Percentiles rank a stretch among this genome's conserved stretches.
phyloP scores from a whole-genome alignment of 208 protist species.

The Trypanosomatidae sp. region DNA sequence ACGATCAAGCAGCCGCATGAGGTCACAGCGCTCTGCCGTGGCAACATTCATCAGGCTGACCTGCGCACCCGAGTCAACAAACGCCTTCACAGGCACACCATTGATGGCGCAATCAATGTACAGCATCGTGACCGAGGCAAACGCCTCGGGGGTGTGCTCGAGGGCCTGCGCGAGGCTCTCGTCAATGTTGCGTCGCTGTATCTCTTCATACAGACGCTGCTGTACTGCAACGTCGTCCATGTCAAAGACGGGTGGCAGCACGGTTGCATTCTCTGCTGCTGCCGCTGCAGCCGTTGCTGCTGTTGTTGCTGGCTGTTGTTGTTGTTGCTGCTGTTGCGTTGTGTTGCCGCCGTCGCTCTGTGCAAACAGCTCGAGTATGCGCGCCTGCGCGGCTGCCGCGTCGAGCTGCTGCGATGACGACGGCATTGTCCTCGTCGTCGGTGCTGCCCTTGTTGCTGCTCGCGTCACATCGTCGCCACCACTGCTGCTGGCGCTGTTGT shows the following conservation, averaged over 20 bases:
- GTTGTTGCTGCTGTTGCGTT: not conserved
- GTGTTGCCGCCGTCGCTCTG: not conserved
- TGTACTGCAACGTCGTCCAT: slow-evolving; percentile 63
- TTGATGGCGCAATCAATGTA: slow-evolving; percentile 90
- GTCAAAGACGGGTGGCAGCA: slow-evolving; percentile 7
- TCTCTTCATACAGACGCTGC: slow-evolving; percentile 58
- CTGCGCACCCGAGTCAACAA: slow-evolving; percentile 89
- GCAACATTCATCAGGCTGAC: slow-evolving; percentile 63
- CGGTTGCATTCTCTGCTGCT: not conserved
- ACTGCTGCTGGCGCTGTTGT: too few relatives aligned
- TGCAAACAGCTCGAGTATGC: too few relatives aligned
- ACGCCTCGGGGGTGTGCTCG: slow-evolving; percentile 92
- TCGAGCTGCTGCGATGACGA: too few relatives aligned
- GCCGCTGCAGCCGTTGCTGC: not conserved
- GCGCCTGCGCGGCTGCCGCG: too few relatives aligned
- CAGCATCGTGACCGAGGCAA: slow-evolving; percentile 84
- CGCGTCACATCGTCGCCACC: too few relatives aligned
- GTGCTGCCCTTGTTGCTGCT: too few relatives aligned
- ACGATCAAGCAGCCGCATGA: slow-evolving; percentile 83
- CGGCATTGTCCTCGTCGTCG: too few relatives aligned
- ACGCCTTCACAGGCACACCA: slow-evolving; percentile 82
- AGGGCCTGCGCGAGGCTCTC: slow-evolving; percentile 84
- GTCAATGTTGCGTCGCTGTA: slow-evolving; percentile 73
- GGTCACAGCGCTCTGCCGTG: slow-evolving; percentile 75
- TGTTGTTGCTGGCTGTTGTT: not conserved